These are phyloP conservation scores for Mercurialis annua DNA, from an alignment of 345 rosid species.

Conservation along the genomic window DNA sequence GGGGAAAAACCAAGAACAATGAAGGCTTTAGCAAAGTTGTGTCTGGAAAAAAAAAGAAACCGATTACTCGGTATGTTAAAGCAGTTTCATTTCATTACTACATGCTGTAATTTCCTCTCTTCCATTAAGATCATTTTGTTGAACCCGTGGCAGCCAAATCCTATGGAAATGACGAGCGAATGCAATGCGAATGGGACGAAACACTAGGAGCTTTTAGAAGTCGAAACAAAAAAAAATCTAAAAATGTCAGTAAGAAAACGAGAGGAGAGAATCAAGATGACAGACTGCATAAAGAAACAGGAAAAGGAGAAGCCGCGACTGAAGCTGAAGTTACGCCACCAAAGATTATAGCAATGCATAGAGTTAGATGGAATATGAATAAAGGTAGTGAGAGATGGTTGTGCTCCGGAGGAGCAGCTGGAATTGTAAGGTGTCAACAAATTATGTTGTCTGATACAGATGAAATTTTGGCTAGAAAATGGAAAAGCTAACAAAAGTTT, in stretches of 20 bases:
- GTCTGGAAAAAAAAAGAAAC: conserved; percentile 22
- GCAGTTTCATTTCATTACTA: background rate
- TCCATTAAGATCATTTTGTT: conserved; percentile 8
- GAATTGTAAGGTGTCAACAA: conserved; percentile 76
- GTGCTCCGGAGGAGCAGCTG: conserved; percentile 83
- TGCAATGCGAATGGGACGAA: conserved; percentile 44
- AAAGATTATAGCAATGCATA: conserved; percentile 62
- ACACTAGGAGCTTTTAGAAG: conserved; percentile 23
- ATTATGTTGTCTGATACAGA: conserved; percentile 25
- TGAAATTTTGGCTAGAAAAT: background rate
- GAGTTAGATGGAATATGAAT: conserved; percentile 86
- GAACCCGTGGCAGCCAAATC: conserved; percentile 36
- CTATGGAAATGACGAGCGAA: conserved; percentile 42
- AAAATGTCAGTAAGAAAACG: conserved; percentile 19
- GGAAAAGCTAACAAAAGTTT: no score
- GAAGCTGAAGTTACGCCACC: conserved; percentile 42
- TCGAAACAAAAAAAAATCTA: conserved; percentile 30
- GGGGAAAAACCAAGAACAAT: conserved; percentile 39
- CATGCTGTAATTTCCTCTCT: background rate
- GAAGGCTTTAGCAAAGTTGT: conserved; percentile 35
- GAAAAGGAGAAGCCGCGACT: conserved; percentile 12
- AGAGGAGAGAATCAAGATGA: conserved; percentile 15
- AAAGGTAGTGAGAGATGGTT: conserved; percentile 85
- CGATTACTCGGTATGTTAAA: conserved; percentile 34
- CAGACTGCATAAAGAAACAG: conserved; percentile 21